phyloP scores from a whole-genome alignment of 1,139 yeast species.

The Nematodospora anomalae region DNA sequence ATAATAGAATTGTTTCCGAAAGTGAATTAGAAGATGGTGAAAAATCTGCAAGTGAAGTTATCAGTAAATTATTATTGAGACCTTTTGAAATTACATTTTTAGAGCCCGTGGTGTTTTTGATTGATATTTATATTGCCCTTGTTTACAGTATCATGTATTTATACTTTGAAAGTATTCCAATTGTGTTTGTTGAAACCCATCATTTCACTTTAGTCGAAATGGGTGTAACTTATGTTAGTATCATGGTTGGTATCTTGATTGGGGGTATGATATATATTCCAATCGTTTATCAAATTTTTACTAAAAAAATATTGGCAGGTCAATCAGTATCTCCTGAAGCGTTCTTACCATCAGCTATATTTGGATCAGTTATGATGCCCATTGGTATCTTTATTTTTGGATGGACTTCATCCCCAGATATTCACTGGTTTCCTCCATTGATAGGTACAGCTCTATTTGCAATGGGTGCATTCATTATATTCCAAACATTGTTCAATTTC shows the following conservation, averaged over 20 bases:
- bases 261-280: slow-evolving; percentile 28
- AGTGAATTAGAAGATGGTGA: slow-evolving; percentile 28
- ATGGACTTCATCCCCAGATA: slow-evolving; percentile 44
- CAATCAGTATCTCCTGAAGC: slow-evolving; percentile 37
- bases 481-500: slow-evolving; percentile 41
- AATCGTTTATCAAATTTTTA: slow-evolving; percentile 22
- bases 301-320: slow-evolving; percentile 24
- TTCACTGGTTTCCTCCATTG: slow-evolving; percentile 47
- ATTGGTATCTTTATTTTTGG: slow-evolving; percentile 49
- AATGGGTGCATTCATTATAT: slow-evolving; percentile 38
- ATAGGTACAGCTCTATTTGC: slow-evolving; percentile 43
- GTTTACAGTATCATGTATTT: slow-evolving; percentile 55
- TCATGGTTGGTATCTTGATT: slow-evolving; percentile 43
- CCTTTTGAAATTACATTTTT: slow-evolving; percentile 43
- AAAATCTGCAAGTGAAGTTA: slow-evolving; percentile 22
- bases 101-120: slow-evolving; percentile 48
- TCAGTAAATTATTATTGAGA: slow-evolving; percentile 48
- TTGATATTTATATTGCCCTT: slow-evolving; percentile 52
- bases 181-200: slow-evolving; percentile 46
- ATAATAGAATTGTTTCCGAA: slow-evolving; percentile 27
- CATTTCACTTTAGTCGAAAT: slow-evolving; percentile 49
- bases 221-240: slow-evolving; percentile 48
- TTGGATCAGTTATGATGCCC: slow-evolving; percentile 45
- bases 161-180: slow-evolving; percentile 64
- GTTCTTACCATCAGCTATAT: slow-evolving; percentile 43